Conservation (phyloP, 208 protist species). For the Crithidia brevicula region DNA sequence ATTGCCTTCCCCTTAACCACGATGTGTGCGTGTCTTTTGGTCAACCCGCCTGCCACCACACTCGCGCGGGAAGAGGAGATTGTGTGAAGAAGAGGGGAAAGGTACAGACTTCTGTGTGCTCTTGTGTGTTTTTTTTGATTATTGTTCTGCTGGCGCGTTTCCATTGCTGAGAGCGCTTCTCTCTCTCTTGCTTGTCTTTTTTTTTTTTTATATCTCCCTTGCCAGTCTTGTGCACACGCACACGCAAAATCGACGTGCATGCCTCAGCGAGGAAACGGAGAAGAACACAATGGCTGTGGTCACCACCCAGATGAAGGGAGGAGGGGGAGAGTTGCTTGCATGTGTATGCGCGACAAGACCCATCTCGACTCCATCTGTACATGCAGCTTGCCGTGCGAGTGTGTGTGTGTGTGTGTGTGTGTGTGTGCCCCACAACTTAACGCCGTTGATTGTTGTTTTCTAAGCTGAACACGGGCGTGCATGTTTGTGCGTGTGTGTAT, state of each 20-base stretch:
- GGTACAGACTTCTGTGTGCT: background rate
- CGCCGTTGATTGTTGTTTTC: no score
- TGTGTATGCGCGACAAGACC: conserved; percentile 23
- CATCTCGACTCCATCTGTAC: no score
- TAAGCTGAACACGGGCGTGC: no score
- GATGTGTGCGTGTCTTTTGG: background rate
- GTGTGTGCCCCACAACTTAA: no score
- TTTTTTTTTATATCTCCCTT: background rate
- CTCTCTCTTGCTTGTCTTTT: background rate
- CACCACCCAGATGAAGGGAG: no score
- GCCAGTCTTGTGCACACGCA: background rate
- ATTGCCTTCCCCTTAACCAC: conserved; percentile 3
- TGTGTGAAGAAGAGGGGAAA: background rate
- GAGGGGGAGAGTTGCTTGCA: conserved; percentile 9
- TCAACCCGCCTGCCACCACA: background rate
- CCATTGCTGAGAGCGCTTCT: no score
- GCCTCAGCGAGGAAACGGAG: no score
- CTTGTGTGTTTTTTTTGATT: background rate
- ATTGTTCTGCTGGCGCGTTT: no score
- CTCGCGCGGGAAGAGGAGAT: conserved; percentile 9
- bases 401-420: conserved; percentile 1
- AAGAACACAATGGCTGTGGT: no score
- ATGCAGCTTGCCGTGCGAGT: background rate
- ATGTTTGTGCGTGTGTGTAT: conserved; percentile 1
- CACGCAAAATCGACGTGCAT: background rate